These are phyloP conservation scores for Crepidotus variabilis DNA, from an alignment of 768 basidiomycete species.

Conservation along the genomic window DNA sequence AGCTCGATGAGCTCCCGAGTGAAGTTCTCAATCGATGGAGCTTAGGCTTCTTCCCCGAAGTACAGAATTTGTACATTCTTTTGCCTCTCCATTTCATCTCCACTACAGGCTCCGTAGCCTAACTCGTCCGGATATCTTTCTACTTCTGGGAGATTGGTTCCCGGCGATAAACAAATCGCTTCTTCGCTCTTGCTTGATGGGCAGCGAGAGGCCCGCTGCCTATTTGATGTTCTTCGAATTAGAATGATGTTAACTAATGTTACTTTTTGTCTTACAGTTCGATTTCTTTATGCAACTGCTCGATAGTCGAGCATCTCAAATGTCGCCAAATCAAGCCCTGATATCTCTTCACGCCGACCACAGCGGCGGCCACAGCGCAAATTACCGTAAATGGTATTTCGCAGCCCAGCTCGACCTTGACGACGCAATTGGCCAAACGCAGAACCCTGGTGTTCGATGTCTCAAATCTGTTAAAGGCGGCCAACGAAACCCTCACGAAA, in stretches of 20 bases:
- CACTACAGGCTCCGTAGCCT: neutral
- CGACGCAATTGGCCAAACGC: conserved; percentile 88
- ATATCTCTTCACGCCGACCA: conserved; percentile 97
- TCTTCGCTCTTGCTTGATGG: neutral
- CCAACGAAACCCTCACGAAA: conserved; percentile 52
- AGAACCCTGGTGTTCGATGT: conserved; percentile 87
- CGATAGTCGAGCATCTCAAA: conserved; percentile 93
- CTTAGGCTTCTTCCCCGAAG: conserved; percentile 23
- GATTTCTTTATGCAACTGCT: conserved; percentile 98
- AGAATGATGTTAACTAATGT: conserved; percentile 16
- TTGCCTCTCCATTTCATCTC: neutral
- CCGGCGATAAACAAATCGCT: neutral
- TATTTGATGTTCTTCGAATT: conserved; percentile 2
- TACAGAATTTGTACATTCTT: neutral
- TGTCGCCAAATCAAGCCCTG: conserved; percentile 94
- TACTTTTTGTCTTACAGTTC: conserved; percentile 48
- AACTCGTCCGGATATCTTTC: neutral
- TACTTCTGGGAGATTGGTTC: neutral
- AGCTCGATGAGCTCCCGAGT: too few species aligned
- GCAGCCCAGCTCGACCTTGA: conserved; percentile 98
- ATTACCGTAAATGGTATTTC: conserved; percentile 99
- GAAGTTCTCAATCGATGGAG: neutral
- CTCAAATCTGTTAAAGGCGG: conserved; percentile 61
- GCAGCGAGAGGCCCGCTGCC: conserved; percentile 37
- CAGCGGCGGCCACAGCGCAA: conserved; percentile 96